Conservation (phyloP, 441 rosid genomes). For the Populus hybrid region DNA sequence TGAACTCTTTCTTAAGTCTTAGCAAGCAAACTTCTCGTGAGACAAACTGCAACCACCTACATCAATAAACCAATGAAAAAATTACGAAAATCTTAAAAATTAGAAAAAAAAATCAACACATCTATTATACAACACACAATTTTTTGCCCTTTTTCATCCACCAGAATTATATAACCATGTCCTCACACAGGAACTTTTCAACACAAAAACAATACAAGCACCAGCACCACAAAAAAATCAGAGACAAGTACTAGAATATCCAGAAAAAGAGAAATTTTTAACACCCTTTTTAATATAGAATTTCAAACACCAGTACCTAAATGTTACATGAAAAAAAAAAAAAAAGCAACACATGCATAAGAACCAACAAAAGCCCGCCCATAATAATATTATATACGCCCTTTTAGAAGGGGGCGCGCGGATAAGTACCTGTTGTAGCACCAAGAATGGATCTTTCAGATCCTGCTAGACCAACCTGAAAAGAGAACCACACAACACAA, state of each 20-base stretch:
- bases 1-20: not conserved
- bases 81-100: not conserved
- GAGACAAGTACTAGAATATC: not conserved
- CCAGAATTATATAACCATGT: not conserved
- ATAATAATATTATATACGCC: not conserved
- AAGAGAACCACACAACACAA: slow-evolving; percentile 65
- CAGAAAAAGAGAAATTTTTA: slow-evolving; percentile 7
- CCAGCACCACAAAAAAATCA: not conserved
- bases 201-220: not conserved
- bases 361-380: slow-evolving; percentile 16
- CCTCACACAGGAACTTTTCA: not conserved
- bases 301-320: slow-evolving; percentile 13
- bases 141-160: not conserved
- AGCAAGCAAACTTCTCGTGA: slow-evolving; percentile 11
- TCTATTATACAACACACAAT: not conserved
- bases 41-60: slow-evolving; percentile 17
- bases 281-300: slow-evolving; percentile 22
- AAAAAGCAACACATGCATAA: slow-evolving; percentile 21
- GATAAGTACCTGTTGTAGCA: slow-evolving; percentile 38
- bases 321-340: slow-evolving; percentile 6
- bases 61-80: slow-evolving; percentile 13
- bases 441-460: slow-evolving; percentile 48
- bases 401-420: slow-evolving; percentile 8
- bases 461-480: slow-evolving; percentile 37
- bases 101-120: not conserved